Conservation (phyloP, 495 filamentous ascomycete genomes). For the Neurospora terricola region DNA sequence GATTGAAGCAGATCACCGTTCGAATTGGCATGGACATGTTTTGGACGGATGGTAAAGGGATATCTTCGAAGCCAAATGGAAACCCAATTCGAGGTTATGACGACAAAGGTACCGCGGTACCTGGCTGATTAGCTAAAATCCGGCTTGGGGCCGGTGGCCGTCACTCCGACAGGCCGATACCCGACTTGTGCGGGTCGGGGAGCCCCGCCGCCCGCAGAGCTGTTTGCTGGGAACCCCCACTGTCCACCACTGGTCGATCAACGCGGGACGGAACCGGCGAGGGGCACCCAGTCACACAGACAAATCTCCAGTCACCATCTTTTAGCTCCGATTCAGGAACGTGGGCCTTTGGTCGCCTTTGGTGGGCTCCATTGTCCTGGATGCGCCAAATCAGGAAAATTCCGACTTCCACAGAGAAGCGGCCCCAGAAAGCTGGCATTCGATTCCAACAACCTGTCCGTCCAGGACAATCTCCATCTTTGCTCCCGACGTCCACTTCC, state of each 20-base stretch:
- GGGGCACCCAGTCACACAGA: constrained; percentile 15
- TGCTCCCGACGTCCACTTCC: not conserved
- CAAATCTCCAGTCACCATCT: constrained; percentile 1
- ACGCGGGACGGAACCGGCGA: constrained; percentile 8
- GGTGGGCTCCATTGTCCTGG: not conserved
- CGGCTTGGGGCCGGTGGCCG: not conserved
- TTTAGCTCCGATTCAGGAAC: constrained; percentile 36
- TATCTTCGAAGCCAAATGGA: not conserved
- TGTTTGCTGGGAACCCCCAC: not conserved
- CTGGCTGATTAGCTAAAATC: not conserved
- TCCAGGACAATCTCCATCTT: not conserved
- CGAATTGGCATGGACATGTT: not conserved
- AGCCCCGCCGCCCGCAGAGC: not conserved
- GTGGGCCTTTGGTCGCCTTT: constrained; percentile 17
- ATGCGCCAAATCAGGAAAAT: constrained; percentile 5
- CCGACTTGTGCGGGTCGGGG: not conserved
- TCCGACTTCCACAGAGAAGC: not conserved
- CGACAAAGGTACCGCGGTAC: not conserved
- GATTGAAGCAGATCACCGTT: not conserved
- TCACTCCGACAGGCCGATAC: not conserved
- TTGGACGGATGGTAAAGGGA: not conserved
- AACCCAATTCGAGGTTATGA: not conserved
- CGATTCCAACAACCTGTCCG: not conserved
- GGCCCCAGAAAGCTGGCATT: not conserved
- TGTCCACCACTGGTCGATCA: not conserved